phyloP scores from a whole-genome alignment of 2,329 filamentous ascomycete species.

The Pyrenochaeta sp. region DNA sequence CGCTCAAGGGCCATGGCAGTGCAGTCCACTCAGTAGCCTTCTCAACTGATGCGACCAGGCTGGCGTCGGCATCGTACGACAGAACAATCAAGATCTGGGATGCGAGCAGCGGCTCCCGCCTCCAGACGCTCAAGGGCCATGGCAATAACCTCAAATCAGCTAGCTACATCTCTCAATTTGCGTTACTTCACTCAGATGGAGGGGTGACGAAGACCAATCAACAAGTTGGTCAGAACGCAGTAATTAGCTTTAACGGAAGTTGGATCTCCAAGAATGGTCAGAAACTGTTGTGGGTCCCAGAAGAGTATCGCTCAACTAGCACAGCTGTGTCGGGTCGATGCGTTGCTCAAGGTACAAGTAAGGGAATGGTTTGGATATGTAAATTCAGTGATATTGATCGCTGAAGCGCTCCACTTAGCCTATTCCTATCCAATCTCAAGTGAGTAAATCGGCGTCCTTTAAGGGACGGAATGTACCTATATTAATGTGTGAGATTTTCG shows the following conservation, averaged over 20 bases:
- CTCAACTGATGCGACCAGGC: slow-evolving; percentile 19
- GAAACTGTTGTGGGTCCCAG: slow-evolving; percentile 28
- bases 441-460: too few species aligned
- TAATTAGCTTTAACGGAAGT: slow-evolving; percentile 15
- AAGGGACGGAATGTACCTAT: too few species aligned
- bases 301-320: slow-evolving; percentile 26
- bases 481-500: too few species aligned
- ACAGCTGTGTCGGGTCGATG: slow-evolving; percentile 17
- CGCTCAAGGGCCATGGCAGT: slow-evolving; percentile 7
- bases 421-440: too few species aligned
- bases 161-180: slow-evolving; percentile 6
- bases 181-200: neutral
- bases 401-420: too few species aligned
- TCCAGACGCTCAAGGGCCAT: too few species aligned
- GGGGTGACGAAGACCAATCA: slow-evolving; percentile 7
- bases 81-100: too few species aligned
- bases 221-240: slow-evolving; percentile 11
- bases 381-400: slow-evolving; percentile 8
- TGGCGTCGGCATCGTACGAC: slow-evolving; percentile 23
- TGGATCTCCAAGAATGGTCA: slow-evolving; percentile 25
- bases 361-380: slow-evolving; percentile 24
- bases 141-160: too few species aligned
- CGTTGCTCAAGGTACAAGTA: slow-evolving; percentile 15
- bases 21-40: slow-evolving; percentile 21
- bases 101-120: too few species aligned